phyloP scores from a whole-genome alignment of 352 stramenopile genomes.

The Phytophthora podocarpi region DNA sequence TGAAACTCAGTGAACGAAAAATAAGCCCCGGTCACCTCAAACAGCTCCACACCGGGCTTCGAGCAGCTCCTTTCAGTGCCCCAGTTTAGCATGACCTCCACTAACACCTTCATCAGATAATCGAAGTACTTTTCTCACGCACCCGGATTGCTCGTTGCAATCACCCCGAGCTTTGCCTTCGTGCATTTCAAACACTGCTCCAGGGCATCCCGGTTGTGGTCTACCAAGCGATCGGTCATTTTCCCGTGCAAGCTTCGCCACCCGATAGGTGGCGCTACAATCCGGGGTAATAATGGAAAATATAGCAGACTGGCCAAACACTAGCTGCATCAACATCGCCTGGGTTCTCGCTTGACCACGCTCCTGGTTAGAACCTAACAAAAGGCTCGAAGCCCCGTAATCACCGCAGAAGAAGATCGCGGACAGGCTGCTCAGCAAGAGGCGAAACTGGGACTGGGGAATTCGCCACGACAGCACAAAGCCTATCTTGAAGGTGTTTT shows the following conservation, averaged over 20 bases:
- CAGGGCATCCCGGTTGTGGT: not conserved
- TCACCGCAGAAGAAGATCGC: too few relatives aligned
- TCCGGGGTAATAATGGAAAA: conserved; percentile 3
- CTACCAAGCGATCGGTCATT: not conserved
- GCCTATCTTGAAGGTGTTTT: too few relatives aligned
- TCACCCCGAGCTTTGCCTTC: not conserved
- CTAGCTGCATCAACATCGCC: conserved; percentile 2
- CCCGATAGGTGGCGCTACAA: not conserved
- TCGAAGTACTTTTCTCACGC: not conserved
- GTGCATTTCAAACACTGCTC: not conserved
- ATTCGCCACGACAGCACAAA: too few relatives aligned
- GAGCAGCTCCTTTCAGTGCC: not conserved
- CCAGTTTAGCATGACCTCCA: conserved; percentile 1
- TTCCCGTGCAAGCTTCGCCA: conserved; percentile 2
- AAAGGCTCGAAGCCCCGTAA: too few relatives aligned
- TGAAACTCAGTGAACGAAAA: not conserved
- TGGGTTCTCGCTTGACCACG: not conserved
- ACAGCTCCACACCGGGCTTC: not conserved
- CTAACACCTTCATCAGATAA: not conserved
- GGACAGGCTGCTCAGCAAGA: too few relatives aligned
- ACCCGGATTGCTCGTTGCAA: not conserved
- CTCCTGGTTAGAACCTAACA: conserved; percentile 9
- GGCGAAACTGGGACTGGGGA: too few relatives aligned
- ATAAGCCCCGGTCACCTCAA: not conserved
- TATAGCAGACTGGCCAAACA: conserved; percentile 1